Evolutionary conservation across 179 eudicot species (phyloP), one percentile per base, ranked within the genome.

Genomic region (Spergularia azorica): DNA sequence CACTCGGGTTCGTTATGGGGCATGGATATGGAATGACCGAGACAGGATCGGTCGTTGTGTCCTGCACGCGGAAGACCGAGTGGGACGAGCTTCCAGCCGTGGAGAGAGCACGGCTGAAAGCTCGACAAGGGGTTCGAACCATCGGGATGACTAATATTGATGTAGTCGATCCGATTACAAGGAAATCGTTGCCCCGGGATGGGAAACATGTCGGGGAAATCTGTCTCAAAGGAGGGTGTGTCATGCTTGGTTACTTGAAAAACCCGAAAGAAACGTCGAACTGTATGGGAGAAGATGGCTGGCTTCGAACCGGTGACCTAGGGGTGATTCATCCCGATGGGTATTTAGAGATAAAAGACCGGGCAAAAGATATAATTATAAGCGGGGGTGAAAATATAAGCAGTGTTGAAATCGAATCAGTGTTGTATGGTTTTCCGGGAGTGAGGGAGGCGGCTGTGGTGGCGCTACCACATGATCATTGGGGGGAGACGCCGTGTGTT

Each of bases 371-470:
- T 60, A 16, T 77, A 46, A 68, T 77, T 9, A 77, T 77, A 59
- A 77, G 79, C 14, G 79, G 79, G 5, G 79, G 79, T 17, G 74
- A 77, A 11, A 77, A 77, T 60, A 77, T 69, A 1, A 76, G 79
- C 11, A 76, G 74, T 50, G 60, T 76, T 3, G 74, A 76, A 41
- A 59, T 76, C 0, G 79, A 76, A 58, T 36, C 73, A 1, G 79
- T 76, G 50, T 0, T 76, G 15, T 69, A 76, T 48, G 46, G 51
- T 0, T 69, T 21, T 48, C 62, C 79, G 8, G 68, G 17, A n/a
- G 58, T 69, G 0, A 50, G 50, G 3, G 69, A 77, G 67, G 79
- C 41, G 0, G 79, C 74, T 0, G 79, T 77, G 6, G 79, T 77
- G 68, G 79, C 79, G 0, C 56, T 50, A n/a, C 74, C 74, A 0